Percentiles rank a stretch among this genome's conserved stretches.
Conservation (phyloP, 345 rosid species). For the Eucalyptus victrix region DNA sequence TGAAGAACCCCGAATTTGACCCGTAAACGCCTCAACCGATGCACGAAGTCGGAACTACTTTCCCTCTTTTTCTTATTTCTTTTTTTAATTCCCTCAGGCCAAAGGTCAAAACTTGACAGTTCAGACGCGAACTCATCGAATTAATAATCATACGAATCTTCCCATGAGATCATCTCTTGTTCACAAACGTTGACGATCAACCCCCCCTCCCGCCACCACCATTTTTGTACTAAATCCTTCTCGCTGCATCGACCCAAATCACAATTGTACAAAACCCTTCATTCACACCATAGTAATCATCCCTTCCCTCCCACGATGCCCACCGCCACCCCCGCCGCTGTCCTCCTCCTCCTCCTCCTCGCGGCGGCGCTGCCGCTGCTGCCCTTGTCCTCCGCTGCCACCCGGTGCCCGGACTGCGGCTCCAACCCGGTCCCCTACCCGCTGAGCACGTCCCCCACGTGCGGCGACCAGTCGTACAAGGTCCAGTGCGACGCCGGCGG, state of each 20-base stretch:
- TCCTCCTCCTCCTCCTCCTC: constrained; percentile 10
- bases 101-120: background rate
- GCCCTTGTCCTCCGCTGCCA: background rate
- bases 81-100: background rate
- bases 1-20: background rate
- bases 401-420: constrained; percentile 38
- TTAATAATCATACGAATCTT: background rate
- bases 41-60: background rate
- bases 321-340: background rate
- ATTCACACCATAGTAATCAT: background rate
- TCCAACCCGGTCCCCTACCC: constrained; percentile 31
- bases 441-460: constrained; percentile 21
- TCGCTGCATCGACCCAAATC: background rate
- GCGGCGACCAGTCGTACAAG: constrained; percentile 38
- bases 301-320: background rate
- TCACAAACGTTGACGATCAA: background rate
- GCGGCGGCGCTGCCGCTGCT: constrained; percentile 8
- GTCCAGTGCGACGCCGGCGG: constrained; percentile 14
- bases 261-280: background rate
- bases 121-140: background rate
- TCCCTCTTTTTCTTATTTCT: background rate
- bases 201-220: background rate
- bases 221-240: background rate
- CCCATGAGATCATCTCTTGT: background rate
- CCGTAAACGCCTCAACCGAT: background rate